Conservation (phyloP, 1,284 basidiomycete species). For the Papiliotrema fonsecae region DNA sequence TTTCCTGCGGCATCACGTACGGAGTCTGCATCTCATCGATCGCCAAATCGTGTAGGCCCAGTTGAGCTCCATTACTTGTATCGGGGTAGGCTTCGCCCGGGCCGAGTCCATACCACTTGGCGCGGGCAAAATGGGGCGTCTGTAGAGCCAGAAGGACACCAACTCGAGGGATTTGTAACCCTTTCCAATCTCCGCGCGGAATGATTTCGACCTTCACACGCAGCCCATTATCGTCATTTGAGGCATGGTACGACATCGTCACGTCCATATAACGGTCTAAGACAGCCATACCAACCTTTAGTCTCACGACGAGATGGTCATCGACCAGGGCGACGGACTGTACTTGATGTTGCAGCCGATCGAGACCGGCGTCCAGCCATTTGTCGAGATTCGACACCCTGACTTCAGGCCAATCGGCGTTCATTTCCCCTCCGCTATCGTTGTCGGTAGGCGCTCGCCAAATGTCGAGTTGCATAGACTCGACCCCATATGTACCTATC, state of each 20-base stretch:
- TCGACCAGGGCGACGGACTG: constrained; percentile 4
- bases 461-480: constrained; percentile 8
- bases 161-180: constrained; percentile 12
- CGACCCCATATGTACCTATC: constrained; percentile 4
- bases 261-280: constrained; percentile 8
- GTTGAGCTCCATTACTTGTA: constrained; percentile 1
- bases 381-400: not conserved
- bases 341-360: constrained; percentile 15
- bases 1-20: constrained; percentile 24
- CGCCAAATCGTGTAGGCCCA: constrained; percentile 3
- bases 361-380: constrained; percentile 10
- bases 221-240: not conserved
- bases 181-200: constrained; percentile 12
- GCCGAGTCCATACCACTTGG: constrained; percentile 17
- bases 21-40: constrained; percentile 23
- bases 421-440: constrained; percentile 8
- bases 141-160: constrained; percentile 11
- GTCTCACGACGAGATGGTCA: constrained; percentile 5
- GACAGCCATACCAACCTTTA: constrained; percentile 10
- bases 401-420: not conserved
- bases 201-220: constrained; percentile 5
- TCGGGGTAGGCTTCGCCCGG: constrained; percentile 19
- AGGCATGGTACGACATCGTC: constrained; percentile 12
- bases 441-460: constrained; percentile 26
- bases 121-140: not conserved